phyloP scores from a whole-genome alignment of 2,329 filamentous ascomycete species.

The Aureobasidium sp. region DNA sequence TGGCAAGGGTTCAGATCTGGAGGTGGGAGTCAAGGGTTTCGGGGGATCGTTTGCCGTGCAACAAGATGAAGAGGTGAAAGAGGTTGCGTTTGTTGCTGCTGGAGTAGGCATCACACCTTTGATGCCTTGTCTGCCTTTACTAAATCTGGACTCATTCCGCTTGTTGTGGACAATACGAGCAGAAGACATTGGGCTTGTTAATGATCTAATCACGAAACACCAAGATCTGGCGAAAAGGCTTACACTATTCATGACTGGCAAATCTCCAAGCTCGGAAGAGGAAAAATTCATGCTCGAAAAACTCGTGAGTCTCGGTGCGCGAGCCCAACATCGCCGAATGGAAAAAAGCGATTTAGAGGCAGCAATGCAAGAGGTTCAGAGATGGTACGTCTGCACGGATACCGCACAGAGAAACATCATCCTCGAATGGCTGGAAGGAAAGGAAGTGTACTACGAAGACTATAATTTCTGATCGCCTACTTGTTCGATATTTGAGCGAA shows the following conservation, averaged over 20 bases:
- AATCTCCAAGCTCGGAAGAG: slow-evolving; percentile 16
- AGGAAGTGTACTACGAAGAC: slow-evolving; percentile 44
- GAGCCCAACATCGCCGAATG: slow-evolving; percentile 42
- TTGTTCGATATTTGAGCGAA: no score
- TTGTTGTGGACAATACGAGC: slow-evolving; percentile 63
- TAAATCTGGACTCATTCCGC: slow-evolving; percentile 36
- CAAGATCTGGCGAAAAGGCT: slow-evolving; percentile 47
- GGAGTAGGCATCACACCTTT: slow-evolving; percentile 81
- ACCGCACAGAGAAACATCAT: slow-evolving; percentile 44
- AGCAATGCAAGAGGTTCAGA: slow-evolving; percentile 30
- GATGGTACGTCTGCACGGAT: slow-evolving; percentile 56
- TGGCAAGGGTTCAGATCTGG: slow-evolving; percentile 35
- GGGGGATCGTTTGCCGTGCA: slow-evolving; percentile 54
- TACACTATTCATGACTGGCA: slow-evolving; percentile 59
- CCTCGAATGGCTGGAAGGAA: slow-evolving; percentile 42
- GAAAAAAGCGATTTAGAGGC: slow-evolving; percentile 39
- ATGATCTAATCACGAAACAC: slow-evolving; percentile 50
- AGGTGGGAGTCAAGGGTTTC: slow-evolving; percentile 64
- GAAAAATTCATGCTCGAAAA: slow-evolving; percentile 34
- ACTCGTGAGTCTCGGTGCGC: slow-evolving; percentile 32
- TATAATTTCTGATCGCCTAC: slow-evolving; percentile 44
- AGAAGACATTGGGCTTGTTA: slow-evolving; percentile 56
- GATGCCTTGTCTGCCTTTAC: slow-evolving; percentile 44
- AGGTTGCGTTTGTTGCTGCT: slow-evolving; percentile 61
- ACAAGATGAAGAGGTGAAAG: slow-evolving; percentile 27